Conservation (phyloP, 164 flowering plant species). For the Annona cherimola region DNA sequence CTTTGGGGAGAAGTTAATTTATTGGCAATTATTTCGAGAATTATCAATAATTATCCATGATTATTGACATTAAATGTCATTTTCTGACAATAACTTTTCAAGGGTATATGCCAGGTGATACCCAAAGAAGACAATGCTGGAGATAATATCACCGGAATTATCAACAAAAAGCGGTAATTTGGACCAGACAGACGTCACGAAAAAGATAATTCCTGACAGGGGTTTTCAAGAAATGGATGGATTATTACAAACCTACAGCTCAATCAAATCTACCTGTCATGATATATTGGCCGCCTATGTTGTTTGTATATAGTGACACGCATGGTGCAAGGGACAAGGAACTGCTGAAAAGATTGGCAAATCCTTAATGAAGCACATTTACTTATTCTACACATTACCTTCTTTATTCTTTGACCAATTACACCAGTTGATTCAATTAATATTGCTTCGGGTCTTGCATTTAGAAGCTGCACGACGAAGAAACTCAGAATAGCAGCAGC, state of each 20-base stretch:
- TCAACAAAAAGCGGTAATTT: too few relatives aligned
- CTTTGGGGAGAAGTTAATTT: too few relatives aligned
- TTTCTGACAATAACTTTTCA: too few relatives aligned
- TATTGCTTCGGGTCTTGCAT: constrained; percentile 54
- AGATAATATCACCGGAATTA: too few relatives aligned
- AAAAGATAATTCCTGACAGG: too few relatives aligned
- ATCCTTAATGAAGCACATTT: neutral
- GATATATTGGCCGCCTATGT: neutral
- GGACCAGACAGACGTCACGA: too few relatives aligned
- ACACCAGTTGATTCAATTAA: constrained; percentile 96
- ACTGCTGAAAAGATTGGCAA: neutral
- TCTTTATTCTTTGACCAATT: constrained; percentile 89
- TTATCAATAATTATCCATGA: too few relatives aligned
- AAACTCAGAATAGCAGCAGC: constrained; percentile 9
- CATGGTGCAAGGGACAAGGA: neutral
- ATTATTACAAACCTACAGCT: neutral
- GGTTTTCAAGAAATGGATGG: neutral
- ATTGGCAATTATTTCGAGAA: too few relatives aligned
- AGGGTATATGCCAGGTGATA: too few relatives aligned
- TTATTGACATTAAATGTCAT: too few relatives aligned
- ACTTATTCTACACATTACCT: constrained; percentile 30
- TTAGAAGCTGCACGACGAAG: constrained; percentile 49
- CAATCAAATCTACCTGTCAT: neutral
- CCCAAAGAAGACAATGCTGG: too few relatives aligned
- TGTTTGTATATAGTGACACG: neutral